Conservation (phyloP, 495 filamentous ascomycete genomes). For the Penicillium cosmopolitanum region DNA sequence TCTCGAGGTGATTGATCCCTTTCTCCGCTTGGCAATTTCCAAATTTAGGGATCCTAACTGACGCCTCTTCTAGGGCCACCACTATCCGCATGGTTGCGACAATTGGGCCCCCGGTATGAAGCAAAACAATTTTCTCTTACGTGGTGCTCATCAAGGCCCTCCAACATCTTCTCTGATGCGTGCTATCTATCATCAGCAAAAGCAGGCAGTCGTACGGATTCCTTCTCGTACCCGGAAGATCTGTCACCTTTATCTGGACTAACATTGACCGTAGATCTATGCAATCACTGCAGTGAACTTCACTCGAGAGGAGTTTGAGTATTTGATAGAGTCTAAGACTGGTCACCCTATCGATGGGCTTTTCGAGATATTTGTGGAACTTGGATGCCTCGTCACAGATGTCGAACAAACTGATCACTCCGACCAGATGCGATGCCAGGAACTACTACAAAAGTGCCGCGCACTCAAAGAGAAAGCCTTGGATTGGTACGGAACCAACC, state of each 20-base stretch:
- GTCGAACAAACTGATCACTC: constrained; percentile 1
- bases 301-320: constrained; percentile 4
- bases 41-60: not conserved
- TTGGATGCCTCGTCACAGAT: constrained; percentile 5
- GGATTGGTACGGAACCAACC: constrained; percentile 2
- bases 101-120: constrained; percentile 1
- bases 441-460: constrained; percentile 2
- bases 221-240: not conserved
- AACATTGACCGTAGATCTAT: not conserved
- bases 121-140: not conserved
- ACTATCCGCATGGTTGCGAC: constrained; percentile 1
- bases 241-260: not conserved
- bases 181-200: constrained; percentile 7
- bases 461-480: not conserved
- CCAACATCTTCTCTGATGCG: not conserved
- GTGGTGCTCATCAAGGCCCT: not conserved
- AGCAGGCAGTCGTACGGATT: not conserved
- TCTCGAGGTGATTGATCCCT: not conserved
- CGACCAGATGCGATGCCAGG: not conserved
- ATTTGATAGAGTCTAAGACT: constrained; percentile 4
- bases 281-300: constrained; percentile 1
- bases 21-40: not conserved
- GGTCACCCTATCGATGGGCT: constrained; percentile 9
- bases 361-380: constrained; percentile 12
- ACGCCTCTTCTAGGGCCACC: constrained; percentile 1